Base-by-base conservation (phyloP, 2,329 filamentous ascomycete genomes). In the Arthrocladium fulminans region DNA sequence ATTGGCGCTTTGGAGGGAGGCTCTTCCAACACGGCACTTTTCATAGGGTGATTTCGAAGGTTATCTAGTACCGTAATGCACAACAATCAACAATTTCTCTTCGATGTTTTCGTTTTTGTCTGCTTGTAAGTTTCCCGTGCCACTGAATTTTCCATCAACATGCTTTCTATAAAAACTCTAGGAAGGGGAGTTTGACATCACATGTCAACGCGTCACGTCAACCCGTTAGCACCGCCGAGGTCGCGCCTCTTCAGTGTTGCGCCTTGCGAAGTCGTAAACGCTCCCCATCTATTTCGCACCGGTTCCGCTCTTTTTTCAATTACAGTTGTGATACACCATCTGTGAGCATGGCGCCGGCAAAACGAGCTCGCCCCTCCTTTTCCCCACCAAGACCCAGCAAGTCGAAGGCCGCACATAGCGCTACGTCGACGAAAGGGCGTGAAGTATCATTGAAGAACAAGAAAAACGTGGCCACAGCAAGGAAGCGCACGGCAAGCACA, bases 341-440 rank as follows among this genome's bases (percentile, higher is more conserved):
- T 25, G 24, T 27, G 35, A 45, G 12, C 20, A 55, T 53, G 48
- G 45, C 59, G 55, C 40, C 61, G 58, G 51, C 51, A 56, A 71
- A 70, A 52, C 62, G 65, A 41, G 60, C 63, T 45, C 61, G 58
- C 12, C 65, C 68, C 15, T 65, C 68, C n/a, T 72, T 72, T 60
- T 71, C 71, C 3, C 67, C 68, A 30, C 69, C 69, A 2, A 64
- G 69, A 42, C 61, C 56, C 15, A 49, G 58, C 24, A 59, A 59
- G 50, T 47, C 52, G 15, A 45, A 54, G 54, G 48, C 39, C 45
- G 38, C 32, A 56, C 52, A 49, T 35, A 22, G 10, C 6, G 9
- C 43, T 4, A 38, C 32, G 6, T 8, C 24, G 5, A 41, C 12
- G 12, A 34, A 19, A 30, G 24, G 35, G 9, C 41, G 10, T 13